Evolutionary conservation across 2,329 filamentous ascomycete species (phyloP).

Genomic region (Fusarium verticillioides): DNA sequence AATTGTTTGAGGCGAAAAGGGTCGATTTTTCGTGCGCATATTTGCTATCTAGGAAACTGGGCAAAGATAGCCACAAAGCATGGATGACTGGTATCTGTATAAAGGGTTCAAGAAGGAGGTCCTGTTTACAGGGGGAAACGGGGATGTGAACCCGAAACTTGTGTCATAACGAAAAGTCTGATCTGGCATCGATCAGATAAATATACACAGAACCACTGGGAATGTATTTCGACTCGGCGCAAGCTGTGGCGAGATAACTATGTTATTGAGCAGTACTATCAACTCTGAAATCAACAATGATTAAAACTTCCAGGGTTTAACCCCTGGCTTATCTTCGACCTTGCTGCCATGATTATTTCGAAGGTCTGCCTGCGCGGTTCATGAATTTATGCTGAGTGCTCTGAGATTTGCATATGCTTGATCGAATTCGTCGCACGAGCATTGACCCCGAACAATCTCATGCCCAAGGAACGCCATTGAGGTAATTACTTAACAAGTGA

Average conservation of each 20-base stretch:
- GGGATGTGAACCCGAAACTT: background rate
- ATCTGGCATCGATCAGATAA: background rate
- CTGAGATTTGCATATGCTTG: background rate
- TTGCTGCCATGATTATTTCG: background rate
- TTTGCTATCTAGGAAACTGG: background rate
- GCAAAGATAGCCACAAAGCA: background rate
- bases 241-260: background rate
- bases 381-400: background rate
- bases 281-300: background rate
- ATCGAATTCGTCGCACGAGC: background rate
- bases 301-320: background rate
- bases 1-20: background rate
- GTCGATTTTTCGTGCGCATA: slow-evolving; percentile 5
- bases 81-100: background rate
- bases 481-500: slow-evolving; percentile 16
- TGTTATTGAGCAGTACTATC: background rate
- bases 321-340: background rate
- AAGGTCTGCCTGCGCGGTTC: too few relatives aligned
- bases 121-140: background rate
- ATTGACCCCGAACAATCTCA: background rate
- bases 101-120: too few relatives aligned
- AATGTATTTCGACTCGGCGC: background rate
- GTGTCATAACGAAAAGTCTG: background rate
- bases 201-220: background rate
- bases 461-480: background rate